Evolutionary conservation across 1,139 yeast genomes (phyloP), one percentile per base, ranked within the genome.

Genomic region (Eremothecium cymbalariae): DNA sequence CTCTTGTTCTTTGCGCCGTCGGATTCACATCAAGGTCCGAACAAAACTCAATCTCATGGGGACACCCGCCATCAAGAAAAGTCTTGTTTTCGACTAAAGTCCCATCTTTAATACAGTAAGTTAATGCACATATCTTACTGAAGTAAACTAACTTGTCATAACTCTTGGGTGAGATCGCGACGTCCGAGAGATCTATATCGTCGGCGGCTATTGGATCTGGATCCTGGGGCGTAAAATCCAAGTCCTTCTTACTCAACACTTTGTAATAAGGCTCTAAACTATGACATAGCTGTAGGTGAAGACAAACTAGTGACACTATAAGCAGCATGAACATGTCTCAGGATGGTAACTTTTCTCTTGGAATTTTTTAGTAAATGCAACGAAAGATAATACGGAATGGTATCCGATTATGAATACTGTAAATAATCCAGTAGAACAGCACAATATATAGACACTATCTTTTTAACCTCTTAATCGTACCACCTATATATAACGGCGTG

Each of bases 1-100:
- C 55, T 18, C 56, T 45, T 2, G 67, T 48, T 6, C 67, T 48
- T 8, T 62, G 57, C 8, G 65, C 56, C 23, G 63, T 48, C 2
- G 56, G 53, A 24, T 51, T 47, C 6, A 40, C 39, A 6, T 40
- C 35, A 6, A 42, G 37, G 27, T 51, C 43, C 9, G 49, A 40
- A 24, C 60, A 56, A 33, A 56, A 56, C 11, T 43, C 37, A 4
- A 56, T 37, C 29, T 46, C 46, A 5, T 27, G 13, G 1, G 60
- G 60, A 37, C 60, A 56, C 1, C 53, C 60, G 11, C 57, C 59
- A 6, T 51, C 45, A 8, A 33, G 31, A 9, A 56, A 41, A 3
- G 50, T 41, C 29, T 35, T 45, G 9, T 45, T 46, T 18, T 39
- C 42, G 6, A 34, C 22, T 8, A 55, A 33, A 9, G 39, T 32